phyloP scores from a whole-genome alignment of 2,329 filamentous ascomycete species.

The Penicillium sp. region DNA sequence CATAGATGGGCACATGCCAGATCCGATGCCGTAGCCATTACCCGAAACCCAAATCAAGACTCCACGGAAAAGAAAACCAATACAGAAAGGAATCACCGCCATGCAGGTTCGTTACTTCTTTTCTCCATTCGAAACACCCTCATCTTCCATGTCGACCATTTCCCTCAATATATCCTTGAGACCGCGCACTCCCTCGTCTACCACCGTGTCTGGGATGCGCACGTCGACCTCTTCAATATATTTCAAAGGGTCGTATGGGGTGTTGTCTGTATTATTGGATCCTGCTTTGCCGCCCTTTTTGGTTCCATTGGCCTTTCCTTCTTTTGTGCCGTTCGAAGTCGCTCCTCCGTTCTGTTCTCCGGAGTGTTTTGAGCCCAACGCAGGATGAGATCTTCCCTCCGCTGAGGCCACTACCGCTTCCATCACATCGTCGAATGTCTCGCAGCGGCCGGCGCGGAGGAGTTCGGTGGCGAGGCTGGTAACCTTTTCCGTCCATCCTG shows the following conservation, averaged over 20 bases:
- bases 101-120: conserved; percentile 26
- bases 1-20: conserved; percentile 14
- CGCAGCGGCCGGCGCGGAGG: conserved; percentile 57
- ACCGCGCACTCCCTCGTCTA: conserved; percentile 51
- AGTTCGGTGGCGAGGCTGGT: conserved; percentile 55
- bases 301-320: conserved; percentile 20
- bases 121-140: conserved; percentile 24
- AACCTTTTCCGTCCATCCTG: conserved; percentile 60
- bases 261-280: conserved; percentile 21
- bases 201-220: conserved; percentile 48
- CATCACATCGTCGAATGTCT: conserved; percentile 57
- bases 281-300: conserved; percentile 21
- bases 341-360: conserved; percentile 20
- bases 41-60: conserved; percentile 16
- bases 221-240: conserved; percentile 46
- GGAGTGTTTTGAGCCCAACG: conserved; percentile 23
- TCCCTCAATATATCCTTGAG: conserved; percentile 54
- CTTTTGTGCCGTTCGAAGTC: conserved; percentile 14
- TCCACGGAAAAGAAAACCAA: conserved; percentile 7
- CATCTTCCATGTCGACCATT: conserved; percentile 48
- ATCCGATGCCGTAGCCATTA: conserved; percentile 14
- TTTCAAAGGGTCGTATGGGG: conserved; percentile 20
- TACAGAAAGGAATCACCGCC: conserved; percentile 9
- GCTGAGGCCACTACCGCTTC: conserved; percentile 52
- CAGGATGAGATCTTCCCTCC: conserved; percentile 33